Evolutionary conservation across 2,329 filamentous ascomycete genomes (phyloP).

Genomic region (Fulvia fulva): DNA sequence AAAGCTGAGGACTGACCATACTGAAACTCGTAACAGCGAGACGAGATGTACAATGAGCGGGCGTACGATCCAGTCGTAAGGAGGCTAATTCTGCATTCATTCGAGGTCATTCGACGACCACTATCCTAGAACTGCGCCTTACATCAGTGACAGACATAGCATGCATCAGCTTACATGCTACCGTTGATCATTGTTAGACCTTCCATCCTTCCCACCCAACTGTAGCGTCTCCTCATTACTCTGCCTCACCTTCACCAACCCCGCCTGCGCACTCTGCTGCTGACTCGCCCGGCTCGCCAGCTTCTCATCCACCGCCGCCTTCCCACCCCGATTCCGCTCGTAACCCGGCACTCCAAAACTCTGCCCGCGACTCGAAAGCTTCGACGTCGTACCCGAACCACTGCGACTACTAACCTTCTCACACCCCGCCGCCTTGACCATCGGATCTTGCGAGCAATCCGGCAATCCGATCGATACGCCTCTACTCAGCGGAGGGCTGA

Average conservation of each 20-base stretch:
- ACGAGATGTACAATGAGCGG: too few relatives aligned
- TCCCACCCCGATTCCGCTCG: not conserved
- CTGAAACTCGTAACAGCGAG: too few relatives aligned
- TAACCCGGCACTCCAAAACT: not conserved
- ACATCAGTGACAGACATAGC: too few relatives aligned
- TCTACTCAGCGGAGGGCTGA: not conserved
- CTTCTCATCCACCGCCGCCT: not conserved
- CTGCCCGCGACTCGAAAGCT: not conserved
- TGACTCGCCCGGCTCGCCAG: not conserved
- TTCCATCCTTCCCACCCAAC: not conserved
- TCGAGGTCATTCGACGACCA: too few relatives aligned
- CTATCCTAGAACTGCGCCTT: too few relatives aligned
- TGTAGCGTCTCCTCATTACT: not conserved
- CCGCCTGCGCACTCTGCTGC: not conserved
- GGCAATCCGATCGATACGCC: not conserved
- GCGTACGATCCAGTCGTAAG: too few relatives aligned
- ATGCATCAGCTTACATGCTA: too few relatives aligned
- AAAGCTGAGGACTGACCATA: too few relatives aligned
- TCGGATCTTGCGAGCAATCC: constrained; percentile 1
- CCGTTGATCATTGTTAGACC: too few relatives aligned
- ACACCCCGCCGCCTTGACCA: not conserved
- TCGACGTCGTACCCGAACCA: not conserved
- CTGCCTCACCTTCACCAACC: not conserved
- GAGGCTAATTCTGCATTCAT: too few relatives aligned
- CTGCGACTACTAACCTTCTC: not conserved